Base-by-base conservation (phyloP, 371 early-diverging fungal species). In the Thermomucor indicae-seudaticae region DNA sequence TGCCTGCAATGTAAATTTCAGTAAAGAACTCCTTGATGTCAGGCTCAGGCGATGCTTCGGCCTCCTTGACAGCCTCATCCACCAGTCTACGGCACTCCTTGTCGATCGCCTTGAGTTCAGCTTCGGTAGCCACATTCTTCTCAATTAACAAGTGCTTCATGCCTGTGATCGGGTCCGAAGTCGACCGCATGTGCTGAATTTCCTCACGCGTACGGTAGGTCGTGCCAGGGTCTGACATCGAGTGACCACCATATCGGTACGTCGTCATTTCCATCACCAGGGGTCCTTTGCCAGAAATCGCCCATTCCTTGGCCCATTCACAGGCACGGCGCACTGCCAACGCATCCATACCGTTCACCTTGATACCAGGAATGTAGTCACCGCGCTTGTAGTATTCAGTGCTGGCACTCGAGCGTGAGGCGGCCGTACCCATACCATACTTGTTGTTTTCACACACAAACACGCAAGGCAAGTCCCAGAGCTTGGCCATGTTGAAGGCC, bases 381-480 rank as follows among this genome's bases (percentile, higher is more conserved):
- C 94, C 97, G 57, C 99, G 86, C 57, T 88, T 93, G 78, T 82
- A 98, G 88, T 97, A 98, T 58, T 91, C 85, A 54, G 93, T 89
- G 64, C 90, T 89, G 51, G 97, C 95, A 39, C 93, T 89, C 17
- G 95, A 90, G 57, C 96, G 90, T 53, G 67, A 71, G 40, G 92
- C 92, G 29, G 95, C 72, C 11, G 99, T 99, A 60, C 99, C 99
- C 99, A 99, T 99, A 56, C 98, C 98, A 78, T 98, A 99, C 71
- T 84, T 83, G 90, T 99, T 99, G 88, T 99, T 99, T 72, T 98
- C 99, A 75, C 97, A 97, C 20, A 95, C 92, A 77, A 97, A 99
- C 52, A 95, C 87, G 46, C 86, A 81, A 27, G 99, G 99, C 46
- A 99, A 85, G 48, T 93, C 88, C 98, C 97, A 99, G 34, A 99